Conservation (phyloP, 371 early-diverging fungal genomes). For the Mucor plumbeus region DNA sequence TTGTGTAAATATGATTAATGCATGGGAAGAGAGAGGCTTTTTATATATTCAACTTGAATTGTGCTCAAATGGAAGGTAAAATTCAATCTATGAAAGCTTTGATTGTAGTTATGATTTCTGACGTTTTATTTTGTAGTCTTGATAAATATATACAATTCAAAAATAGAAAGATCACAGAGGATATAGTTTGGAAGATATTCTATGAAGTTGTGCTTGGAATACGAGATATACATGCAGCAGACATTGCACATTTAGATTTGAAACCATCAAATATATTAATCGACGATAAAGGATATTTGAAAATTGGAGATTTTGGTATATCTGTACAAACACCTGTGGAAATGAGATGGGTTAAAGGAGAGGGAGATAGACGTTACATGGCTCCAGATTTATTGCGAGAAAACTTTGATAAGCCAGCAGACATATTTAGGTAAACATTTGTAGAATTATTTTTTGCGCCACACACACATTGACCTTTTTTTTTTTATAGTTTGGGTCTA, state of each 20-base stretch:
- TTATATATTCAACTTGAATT: conserved; percentile 90
- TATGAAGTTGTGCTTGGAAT: conserved; percentile 79
- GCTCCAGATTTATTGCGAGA: conserved; percentile 91
- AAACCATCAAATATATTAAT: conserved; percentile 91
- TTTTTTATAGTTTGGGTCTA: conserved; percentile 78
- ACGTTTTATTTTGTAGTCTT: conserved; percentile 12
- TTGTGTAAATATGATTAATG: conserved; percentile 71
- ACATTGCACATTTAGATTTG: conserved; percentile 85
- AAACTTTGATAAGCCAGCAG: conserved; percentile 80
- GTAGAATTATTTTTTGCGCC: background rate
- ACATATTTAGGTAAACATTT: conserved; percentile 79
- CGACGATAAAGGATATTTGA: conserved; percentile 62
- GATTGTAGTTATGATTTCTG: background rate
- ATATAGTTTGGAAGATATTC: conserved; percentile 78
- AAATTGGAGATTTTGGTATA: conserved; percentile 91
- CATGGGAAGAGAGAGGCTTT: conserved; percentile 93
- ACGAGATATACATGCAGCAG: conserved; percentile 71
- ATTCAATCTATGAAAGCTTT: no score
- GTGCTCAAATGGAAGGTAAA: conserved; percentile 78
- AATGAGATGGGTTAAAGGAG: conserved; percentile 55
- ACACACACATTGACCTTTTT: background rate
- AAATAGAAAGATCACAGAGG: conserved; percentile 60
- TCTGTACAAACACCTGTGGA: conserved; percentile 68
- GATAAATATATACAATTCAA: conserved; percentile 31
- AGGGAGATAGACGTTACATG: conserved; percentile 97